Evolutionary conservation across 192 early-diverging fungal species (phyloP).

Genomic region (Linnemannia zychae): DNA sequence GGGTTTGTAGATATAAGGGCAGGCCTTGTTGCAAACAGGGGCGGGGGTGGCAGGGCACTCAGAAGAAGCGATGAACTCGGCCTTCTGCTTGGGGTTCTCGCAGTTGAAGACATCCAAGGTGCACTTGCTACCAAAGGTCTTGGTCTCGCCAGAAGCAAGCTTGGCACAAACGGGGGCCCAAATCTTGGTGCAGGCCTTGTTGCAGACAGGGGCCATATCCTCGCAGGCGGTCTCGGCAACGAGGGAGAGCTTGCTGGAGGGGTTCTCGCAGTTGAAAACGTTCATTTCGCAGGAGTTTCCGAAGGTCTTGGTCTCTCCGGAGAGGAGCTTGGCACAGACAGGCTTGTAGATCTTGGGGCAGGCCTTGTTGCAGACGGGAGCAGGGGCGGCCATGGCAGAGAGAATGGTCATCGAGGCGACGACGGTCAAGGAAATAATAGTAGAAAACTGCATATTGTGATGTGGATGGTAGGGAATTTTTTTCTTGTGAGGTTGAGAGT

Average conservation of each 20-base stretch:
- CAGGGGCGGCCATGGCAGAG: not conserved
- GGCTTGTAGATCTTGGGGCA: slow-evolving; percentile 8
- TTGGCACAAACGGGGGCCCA: slow-evolving; percentile 13
- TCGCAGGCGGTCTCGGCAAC: slow-evolving; percentile 1
- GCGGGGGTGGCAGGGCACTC: not conserved
- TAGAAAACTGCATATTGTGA: not conserved
- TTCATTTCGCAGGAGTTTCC: not conserved
- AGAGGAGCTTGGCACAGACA: slow-evolving; percentile 7
- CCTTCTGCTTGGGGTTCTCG: not conserved
- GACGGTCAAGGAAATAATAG: not conserved
- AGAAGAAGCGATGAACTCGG: too few relatives aligned
- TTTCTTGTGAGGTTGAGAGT: not conserved
- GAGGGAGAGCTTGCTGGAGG: not conserved
- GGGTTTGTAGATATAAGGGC: not conserved
- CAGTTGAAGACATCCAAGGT: not conserved
- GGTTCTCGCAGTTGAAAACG: slow-evolving; percentile 10
- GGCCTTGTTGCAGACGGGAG: slow-evolving; percentile 15
- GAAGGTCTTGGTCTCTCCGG: not conserved
- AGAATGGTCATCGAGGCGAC: slow-evolving; percentile 2
- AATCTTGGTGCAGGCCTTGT: slow-evolving; percentile 6
- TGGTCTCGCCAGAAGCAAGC: not conserved
- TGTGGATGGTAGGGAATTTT: too few relatives aligned
- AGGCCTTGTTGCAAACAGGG: slow-evolving; percentile 7
- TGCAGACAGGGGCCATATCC: not conserved
- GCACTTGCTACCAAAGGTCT: slow-evolving; percentile 2